A percentile compares a stretch with the other conserved stretches of the same genome.
Conservation (phyloP, 129 eudicot species). For the Scalesia atractyloides region DNA sequence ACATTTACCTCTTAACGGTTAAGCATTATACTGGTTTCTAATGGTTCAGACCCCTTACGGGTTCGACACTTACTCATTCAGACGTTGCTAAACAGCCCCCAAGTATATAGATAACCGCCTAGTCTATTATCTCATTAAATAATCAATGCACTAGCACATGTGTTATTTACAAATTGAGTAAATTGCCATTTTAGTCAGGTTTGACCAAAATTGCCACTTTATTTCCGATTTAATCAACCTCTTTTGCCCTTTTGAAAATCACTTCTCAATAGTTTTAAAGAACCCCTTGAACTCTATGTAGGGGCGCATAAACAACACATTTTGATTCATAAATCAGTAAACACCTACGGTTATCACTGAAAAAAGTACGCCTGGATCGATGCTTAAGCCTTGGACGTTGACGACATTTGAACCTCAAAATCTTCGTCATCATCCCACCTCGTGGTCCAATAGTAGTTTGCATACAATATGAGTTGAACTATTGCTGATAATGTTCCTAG, state of each 20-base stretch:
- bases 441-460: conserved; percentile 55
- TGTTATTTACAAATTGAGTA: no score
- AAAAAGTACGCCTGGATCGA: background rate
- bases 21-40: no score
- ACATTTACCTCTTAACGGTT: no score
- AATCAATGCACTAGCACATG: no score
- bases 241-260: conserved; percentile 4
- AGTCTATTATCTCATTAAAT: no score
- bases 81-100: no score
- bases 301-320: conserved; percentile 17
- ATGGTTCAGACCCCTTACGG: no score
- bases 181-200: no score
- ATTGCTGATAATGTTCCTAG: conserved; percentile 61
- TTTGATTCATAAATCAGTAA: conserved; percentile 1
- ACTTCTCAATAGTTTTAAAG: conserved; percentile 22
- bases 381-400: conserved; percentile 27
- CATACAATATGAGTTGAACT: conserved; percentile 63
- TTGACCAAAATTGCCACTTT: no score
- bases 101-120: no score
- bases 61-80: no score
- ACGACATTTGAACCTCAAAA: conserved; percentile 42
- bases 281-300: conserved; percentile 8
- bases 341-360: conserved; percentile 7
- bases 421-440: conserved; percentile 68
- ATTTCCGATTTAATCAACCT: background rate